Percentiles rank a stretch among this genome's conserved stretches.
These are phyloP conservation scores for Didymella keratinophila DNA, from an alignment of 2,329 filamentous ascomycete species.

Conservation along the genomic window DNA sequence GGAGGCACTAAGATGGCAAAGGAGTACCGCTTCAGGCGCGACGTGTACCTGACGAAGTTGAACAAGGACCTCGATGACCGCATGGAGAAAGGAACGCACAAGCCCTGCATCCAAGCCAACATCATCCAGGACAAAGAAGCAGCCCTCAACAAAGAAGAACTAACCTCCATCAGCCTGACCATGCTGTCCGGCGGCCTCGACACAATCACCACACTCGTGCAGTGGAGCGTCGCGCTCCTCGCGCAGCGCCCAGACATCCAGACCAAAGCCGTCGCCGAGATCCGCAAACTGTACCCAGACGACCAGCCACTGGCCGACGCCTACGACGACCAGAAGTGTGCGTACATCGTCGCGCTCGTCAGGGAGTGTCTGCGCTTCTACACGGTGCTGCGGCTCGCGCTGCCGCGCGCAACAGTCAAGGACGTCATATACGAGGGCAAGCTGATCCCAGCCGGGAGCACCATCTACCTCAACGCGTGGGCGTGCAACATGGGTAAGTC, in stretches of 20 bases:
- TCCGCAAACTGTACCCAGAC: constrained; percentile 61
- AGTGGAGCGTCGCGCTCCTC: constrained; percentile 70
- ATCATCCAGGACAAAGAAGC: constrained; percentile 70
- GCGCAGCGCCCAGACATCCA: constrained; percentile 69
- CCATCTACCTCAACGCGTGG: constrained; percentile 72
- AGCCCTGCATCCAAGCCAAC: constrained; percentile 72
- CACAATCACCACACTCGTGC: constrained; percentile 70
- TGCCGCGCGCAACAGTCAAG: constrained; percentile 68
- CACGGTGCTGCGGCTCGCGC: constrained; percentile 68
- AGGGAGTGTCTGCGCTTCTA: constrained; percentile 69
- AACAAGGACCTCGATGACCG: constrained; percentile 67
- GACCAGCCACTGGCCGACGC: constrained; percentile 66
- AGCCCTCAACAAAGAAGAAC: constrained; percentile 67
- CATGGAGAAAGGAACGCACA: constrained; percentile 67
- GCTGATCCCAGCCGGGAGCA: constrained; percentile 67
- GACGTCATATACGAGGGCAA: constrained; percentile 66
- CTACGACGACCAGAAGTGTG: constrained; percentile 69
- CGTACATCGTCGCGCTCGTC: constrained; percentile 69
- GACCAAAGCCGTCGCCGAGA: constrained; percentile 65
- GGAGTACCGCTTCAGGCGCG: constrained; percentile 67
- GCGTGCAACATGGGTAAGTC: constrained; percentile 70
- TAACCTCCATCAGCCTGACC: constrained; percentile 71
- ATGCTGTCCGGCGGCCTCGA: constrained; percentile 74
- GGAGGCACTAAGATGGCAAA: constrained; percentile 65
- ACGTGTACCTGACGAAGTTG: constrained; percentile 66